Evolutionary conservation across 2,329 filamentous ascomycete genomes (phyloP).

Genomic region (Colletotrichum sp.): DNA sequence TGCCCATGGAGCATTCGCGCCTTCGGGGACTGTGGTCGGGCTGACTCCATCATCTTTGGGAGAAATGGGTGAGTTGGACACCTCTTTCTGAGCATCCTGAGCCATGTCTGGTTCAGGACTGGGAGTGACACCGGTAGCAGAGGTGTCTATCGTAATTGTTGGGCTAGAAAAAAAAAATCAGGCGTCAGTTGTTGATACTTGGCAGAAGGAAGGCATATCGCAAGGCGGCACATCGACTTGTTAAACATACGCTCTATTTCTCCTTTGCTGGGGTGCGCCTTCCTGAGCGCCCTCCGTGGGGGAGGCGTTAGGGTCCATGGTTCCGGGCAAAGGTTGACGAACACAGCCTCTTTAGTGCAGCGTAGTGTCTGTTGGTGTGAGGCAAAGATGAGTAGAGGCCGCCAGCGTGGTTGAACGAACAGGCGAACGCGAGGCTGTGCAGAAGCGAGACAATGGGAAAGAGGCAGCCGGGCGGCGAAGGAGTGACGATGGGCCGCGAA

Average conservation of each 20-base stretch:
- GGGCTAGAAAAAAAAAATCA: constrained; percentile 37
- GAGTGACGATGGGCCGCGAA: neutral
- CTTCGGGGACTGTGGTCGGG: constrained; percentile 40
- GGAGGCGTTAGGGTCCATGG: constrained; percentile 13
- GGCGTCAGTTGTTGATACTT: constrained; percentile 15
- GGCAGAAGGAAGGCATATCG: neutral
- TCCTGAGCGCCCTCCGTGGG: neutral
- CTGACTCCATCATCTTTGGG: constrained; percentile 43
- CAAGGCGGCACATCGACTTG: neutral
- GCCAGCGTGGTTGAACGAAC: neutral
- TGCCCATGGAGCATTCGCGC: constrained; percentile 28
- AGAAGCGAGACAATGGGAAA: neutral
- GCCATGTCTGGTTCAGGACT: constrained; percentile 31
- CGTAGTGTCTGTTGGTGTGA: neutral
- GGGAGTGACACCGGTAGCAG: constrained; percentile 37
- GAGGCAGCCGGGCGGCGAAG: constrained; percentile 15
- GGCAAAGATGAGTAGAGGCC: neutral
- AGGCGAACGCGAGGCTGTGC: constrained; percentile 10
- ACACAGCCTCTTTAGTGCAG: constrained; percentile 9
- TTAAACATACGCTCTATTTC: constrained; percentile 42
- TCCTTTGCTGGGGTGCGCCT: constrained; percentile 22
- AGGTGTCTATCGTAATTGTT: constrained; percentile 60
- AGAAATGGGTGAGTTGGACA: constrained; percentile 37
- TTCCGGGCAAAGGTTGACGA: neutral
- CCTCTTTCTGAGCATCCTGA: constrained; percentile 25